Evolutionary conservation across 225 moss, liverwort and hornwort species (phyloP), one percentile per base, ranked within the genome.

Genomic region (Climacium dendroides): DNA sequence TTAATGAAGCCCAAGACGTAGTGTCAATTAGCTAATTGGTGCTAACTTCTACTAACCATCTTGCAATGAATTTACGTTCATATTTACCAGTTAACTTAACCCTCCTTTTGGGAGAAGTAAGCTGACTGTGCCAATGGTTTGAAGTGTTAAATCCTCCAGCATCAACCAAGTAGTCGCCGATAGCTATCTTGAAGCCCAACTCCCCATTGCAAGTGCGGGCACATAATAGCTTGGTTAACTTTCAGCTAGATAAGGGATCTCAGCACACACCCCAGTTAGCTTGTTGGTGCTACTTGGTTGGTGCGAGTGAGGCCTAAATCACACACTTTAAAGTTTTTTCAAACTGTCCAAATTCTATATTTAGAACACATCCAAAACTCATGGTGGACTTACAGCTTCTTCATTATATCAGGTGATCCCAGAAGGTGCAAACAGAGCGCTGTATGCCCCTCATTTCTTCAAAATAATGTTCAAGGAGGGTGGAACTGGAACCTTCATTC

Each of bases 401-500:
- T 65, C 26, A 50, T 89, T 71, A 41, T 63, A 45, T 64, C 94
- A 99, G 99, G 97, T 99, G 57, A 95, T 99, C 75, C 96, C 96
- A 32, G 95, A 96, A 74, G 99, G 97, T 79, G 88, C 91, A 62
- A 95, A 96, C 85, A 90, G 92, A 52, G 96, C 96, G 8, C 78
- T 96, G 45, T 96, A 97, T 84, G 92, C 93, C 87, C 91, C 96
- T 45, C 94, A 96, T 71, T 76, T 80, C 39, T 99, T 99, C 88
- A 97, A 97, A 90, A 90, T 99, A 57, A 60, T 92, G 78, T 99
- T 99, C 83, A 99, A 95, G 86, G 99, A 99, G 89, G 99, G 99
- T 85, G 99, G 99, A 63, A 96, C 96, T 63, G 99, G 97, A 72
- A 99, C 99, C 43, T 99, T 99, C 73, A 95, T 99, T 72, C 99